These are phyloP conservation scores for Glomus cerebriforme DNA, from an alignment of 192 early-diverging fungal genomes.

Conservation along the genomic window DNA sequence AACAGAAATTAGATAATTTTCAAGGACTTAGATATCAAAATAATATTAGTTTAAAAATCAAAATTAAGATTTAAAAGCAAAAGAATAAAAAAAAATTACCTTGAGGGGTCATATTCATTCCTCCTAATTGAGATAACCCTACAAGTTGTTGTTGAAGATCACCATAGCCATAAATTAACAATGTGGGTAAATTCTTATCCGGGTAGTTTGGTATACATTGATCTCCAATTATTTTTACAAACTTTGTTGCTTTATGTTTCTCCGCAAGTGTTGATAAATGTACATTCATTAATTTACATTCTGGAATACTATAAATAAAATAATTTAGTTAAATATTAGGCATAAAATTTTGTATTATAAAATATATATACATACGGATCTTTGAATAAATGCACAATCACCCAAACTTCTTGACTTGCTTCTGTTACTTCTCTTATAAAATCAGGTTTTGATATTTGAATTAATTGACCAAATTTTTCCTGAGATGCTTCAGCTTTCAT, in stretches of 20 bases:
- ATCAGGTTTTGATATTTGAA: slow-evolving; percentile 91
- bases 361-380: slow-evolving; percentile 47
- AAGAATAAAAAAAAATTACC: slow-evolving; percentile 42
- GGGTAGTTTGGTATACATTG: slow-evolving; percentile 97
- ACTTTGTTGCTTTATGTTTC: slow-evolving; percentile 87
- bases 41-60: background rate
- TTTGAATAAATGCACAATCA: slow-evolving; percentile 68
- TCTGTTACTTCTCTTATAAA: slow-evolving; percentile 88
- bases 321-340: slow-evolving; percentile 28
- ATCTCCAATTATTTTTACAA: slow-evolving; percentile 89
- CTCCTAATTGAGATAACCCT: slow-evolving; percentile 76
- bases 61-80: too few species aligned
- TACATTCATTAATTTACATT: slow-evolving; percentile 82
- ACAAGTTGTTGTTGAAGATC: slow-evolving; percentile 86
- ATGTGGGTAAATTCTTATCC: slow-evolving; percentile 82
- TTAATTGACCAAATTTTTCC: slow-evolving; percentile 84
- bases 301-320: slow-evolving; percentile 70
- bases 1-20: slow-evolving; percentile 21
- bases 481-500: slow-evolving; percentile 69
- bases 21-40: slow-evolving; percentile 1
- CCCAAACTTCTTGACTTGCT: slow-evolving; percentile 73
- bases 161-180: slow-evolving; percentile 89
- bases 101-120: slow-evolving; percentile 73
- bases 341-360: background rate
- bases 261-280: slow-evolving; percentile 71